phyloP scores from a whole-genome alignment of 306 rosid genomes.

The Pyrus betulifolia region DNA sequence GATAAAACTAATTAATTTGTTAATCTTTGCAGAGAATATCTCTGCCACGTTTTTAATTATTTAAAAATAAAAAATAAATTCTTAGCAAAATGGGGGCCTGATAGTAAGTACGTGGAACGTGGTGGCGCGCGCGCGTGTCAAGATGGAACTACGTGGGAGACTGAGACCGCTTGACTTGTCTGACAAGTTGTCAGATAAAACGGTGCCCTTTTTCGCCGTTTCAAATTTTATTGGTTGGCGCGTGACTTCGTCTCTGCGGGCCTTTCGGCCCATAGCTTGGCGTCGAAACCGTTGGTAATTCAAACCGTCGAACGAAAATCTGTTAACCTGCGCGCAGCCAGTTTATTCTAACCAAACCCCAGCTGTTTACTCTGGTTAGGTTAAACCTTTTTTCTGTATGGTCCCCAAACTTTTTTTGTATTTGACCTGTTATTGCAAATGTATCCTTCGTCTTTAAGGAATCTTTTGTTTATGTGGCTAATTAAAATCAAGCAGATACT shows the following conservation, averaged over 20 bases:
- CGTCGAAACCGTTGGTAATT: slow-evolving; percentile 34
- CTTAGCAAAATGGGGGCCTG: neutral
- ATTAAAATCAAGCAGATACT: neutral
- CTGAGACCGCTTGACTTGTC: neutral
- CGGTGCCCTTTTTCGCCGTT: neutral
- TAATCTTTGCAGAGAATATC: neutral
- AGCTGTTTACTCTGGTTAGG: slow-evolving; percentile 5
- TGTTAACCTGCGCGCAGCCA: neutral
- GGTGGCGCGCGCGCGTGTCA: neutral
- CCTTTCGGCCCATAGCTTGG: slow-evolving; percentile 44
- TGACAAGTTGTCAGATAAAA: neutral
- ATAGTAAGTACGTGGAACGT: neutral
- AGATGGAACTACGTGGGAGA: neutral
- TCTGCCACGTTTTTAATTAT: neutral
- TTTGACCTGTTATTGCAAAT: neutral
- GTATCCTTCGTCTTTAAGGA: neutral
- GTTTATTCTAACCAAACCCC: slow-evolving; percentile 28
- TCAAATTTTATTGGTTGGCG: neutral
- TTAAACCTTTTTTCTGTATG: neutral
- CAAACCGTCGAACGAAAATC: neutral
- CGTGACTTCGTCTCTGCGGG: neutral
- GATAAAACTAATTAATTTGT: neutral
- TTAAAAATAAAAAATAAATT: neutral
- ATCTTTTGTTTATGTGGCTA: neutral
- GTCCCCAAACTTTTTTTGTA: neutral